Evolutionary conservation across 495 filamentous ascomycete genomes (phyloP).

Genomic region (Aspergillus baeticus): DNA sequence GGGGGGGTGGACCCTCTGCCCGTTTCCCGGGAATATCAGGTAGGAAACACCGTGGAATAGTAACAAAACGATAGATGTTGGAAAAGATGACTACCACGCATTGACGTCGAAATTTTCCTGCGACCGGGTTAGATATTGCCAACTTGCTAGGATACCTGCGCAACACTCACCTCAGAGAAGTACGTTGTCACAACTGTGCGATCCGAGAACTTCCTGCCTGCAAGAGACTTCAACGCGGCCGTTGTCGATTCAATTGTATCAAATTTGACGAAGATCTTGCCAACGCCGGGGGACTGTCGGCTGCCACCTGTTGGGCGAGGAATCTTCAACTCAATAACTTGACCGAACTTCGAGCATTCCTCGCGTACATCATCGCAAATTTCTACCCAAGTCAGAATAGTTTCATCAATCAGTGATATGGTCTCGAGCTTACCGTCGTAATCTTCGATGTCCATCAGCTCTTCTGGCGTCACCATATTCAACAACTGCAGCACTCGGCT

Average conservation of each 20-base stretch:
- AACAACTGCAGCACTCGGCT: slow-evolving; percentile 84
- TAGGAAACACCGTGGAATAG: slow-evolving; percentile 10
- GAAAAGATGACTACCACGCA: slow-evolving; percentile 57
- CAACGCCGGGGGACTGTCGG: slow-evolving; percentile 80
- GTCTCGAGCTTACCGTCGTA: slow-evolving; percentile 68
- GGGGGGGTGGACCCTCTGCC: background rate
- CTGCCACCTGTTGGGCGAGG: slow-evolving; percentile 81
- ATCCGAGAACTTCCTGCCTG: slow-evolving; percentile 92
- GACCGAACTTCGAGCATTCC: slow-evolving; percentile 89
- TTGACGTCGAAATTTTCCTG: slow-evolving; percentile 78
- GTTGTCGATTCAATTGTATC: slow-evolving; percentile 75
- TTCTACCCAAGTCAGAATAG: slow-evolving; percentile 53
- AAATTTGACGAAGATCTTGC: slow-evolving; percentile 97
- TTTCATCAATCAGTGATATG: background rate
- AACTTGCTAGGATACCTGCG: background rate
- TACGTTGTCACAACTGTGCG: slow-evolving; percentile 95
- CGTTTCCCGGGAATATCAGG: slow-evolving; percentile 3
- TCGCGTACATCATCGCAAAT: slow-evolving; percentile 89
- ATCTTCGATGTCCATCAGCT: slow-evolving; percentile 89
- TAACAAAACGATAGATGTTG: slow-evolving; percentile 2
- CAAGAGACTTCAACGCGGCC: slow-evolving; percentile 79
- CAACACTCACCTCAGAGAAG: slow-evolving; percentile 74
- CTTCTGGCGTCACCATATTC: slow-evolving; percentile 97
- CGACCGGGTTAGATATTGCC: slow-evolving; percentile 12
- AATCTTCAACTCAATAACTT: slow-evolving; percentile 81